Percentiles rank a stretch among this genome's conserved stretches.
phyloP scores from a whole-genome alignment of 106 monocot species.

The Allium sativum region DNA sequence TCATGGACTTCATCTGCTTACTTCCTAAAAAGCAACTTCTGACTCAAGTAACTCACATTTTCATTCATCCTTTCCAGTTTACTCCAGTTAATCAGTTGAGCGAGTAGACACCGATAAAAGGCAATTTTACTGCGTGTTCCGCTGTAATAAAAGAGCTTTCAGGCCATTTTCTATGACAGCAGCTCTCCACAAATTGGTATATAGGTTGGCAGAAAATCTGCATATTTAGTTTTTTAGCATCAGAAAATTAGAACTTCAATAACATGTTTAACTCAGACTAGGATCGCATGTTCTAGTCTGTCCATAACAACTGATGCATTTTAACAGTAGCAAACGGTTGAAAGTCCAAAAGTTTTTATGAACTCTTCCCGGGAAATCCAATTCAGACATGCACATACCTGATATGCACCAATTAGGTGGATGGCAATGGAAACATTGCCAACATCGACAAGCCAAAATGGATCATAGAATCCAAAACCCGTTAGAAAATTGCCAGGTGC shows the following conservation, averaged over 20 bases:
- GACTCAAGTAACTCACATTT: too few species aligned
- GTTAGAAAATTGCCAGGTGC: constrained; percentile 92
- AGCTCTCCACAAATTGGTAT: constrained; percentile 23
- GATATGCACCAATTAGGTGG: constrained; percentile 89
- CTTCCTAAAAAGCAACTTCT: too few species aligned
- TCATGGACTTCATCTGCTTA: too few species aligned
- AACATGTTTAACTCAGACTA: neutral
- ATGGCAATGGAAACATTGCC: constrained; percentile 60
- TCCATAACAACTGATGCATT: too few species aligned
- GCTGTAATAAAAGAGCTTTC: constrained; percentile 4
- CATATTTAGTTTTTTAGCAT: neutral
- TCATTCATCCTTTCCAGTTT: too few species aligned
- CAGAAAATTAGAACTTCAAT: neutral
- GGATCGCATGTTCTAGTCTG: neutral
- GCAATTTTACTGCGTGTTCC: constrained; percentile 8
- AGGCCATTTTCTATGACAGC: neutral
- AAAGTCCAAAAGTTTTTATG: too few species aligned
- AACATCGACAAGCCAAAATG: constrained; percentile 65
- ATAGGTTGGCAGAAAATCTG: constrained; percentile 31
- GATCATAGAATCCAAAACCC: constrained; percentile 94
- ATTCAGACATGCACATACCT: constrained; percentile 19
- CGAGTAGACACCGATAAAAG: constrained; percentile 9
- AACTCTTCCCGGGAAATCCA: neutral
- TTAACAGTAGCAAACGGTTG: too few species aligned
- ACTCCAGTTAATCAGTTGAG: too few species aligned